phyloP scores from a whole-genome alignment of 2,329 filamentous ascomycete genomes.

The Thelonectria discophora region DNA sequence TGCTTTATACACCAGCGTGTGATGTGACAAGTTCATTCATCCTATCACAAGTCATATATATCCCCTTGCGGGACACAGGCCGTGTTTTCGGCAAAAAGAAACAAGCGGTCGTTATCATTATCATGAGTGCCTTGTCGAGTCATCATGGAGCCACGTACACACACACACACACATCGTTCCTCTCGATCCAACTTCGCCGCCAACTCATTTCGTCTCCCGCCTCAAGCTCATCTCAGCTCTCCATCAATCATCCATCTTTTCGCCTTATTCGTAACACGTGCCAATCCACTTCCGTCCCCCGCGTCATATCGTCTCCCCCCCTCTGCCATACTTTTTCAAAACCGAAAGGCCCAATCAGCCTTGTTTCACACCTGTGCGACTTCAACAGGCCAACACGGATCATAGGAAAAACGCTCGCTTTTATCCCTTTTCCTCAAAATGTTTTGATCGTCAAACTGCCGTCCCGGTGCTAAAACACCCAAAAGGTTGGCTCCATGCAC shows the following conservation, averaged over 20 bases:
- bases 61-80: neutral
- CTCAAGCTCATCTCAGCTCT: slow-evolving; percentile 20
- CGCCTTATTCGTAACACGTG: slow-evolving; percentile 19
- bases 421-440: no score
- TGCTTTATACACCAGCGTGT: neutral
- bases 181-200: slow-evolving; percentile 28
- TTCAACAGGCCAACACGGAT: slow-evolving; percentile 3
- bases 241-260: slow-evolving; percentile 32
- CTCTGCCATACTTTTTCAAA: slow-evolving; percentile 12
- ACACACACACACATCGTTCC: slow-evolving; percentile 25
- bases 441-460: slow-evolving; percentile 3
- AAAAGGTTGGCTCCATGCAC: slow-evolving; percentile 4
- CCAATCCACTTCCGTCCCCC: slow-evolving; percentile 14
- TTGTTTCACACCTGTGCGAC: neutral
- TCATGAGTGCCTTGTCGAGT: slow-evolving; percentile 40
- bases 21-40: slow-evolving; percentile 9
- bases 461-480: slow-evolving; percentile 11
- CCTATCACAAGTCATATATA: neutral
- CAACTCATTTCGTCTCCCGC: slow-evolving; percentile 25
- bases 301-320: slow-evolving; percentile 7
- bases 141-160: slow-evolving; percentile 33
- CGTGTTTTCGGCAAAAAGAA: slow-evolving; percentile 21
- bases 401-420: slow-evolving; percentile 4
- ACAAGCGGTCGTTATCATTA: slow-evolving; percentile 40
- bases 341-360: slow-evolving; percentile 6